Evolutionary conservation across 2,329 filamentous ascomycete genomes (phyloP).

Genomic region (Fusarium sp.): DNA sequence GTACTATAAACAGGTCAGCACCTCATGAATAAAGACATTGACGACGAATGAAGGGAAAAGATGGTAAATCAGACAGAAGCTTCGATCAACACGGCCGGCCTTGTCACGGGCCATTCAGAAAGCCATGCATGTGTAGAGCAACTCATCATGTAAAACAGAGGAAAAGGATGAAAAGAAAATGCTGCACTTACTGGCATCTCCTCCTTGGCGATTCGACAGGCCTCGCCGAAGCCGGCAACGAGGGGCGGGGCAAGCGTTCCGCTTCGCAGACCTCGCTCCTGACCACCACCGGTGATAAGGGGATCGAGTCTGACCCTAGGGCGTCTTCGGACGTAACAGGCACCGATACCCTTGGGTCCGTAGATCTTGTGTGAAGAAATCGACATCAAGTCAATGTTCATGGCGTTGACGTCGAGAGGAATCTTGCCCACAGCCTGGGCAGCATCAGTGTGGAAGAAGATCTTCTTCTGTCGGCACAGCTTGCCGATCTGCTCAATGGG

Average conservation of each 20-base stretch:
- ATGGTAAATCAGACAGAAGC: slow-evolving; percentile 72
- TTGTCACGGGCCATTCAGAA: slow-evolving; percentile 79
- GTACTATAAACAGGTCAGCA: slow-evolving; percentile 70
- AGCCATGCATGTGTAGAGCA: slow-evolving; percentile 88
- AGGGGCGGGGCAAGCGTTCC: slow-evolving; percentile 91
- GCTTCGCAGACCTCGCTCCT: slow-evolving; percentile 93
- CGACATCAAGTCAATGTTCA: slow-evolving; percentile 99
- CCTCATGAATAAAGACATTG: slow-evolving; percentile 19
- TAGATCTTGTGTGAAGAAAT: slow-evolving; percentile 99
- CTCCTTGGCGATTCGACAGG: slow-evolving; percentile 88
- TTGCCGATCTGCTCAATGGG: slow-evolving; percentile 93
- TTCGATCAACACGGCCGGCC: slow-evolving; percentile 68
- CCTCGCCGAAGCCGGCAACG: slow-evolving; percentile 93
- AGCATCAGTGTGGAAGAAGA: slow-evolving; percentile 98
- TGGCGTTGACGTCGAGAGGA: slow-evolving; percentile 92
- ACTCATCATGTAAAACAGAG: slow-evolving; percentile 73
- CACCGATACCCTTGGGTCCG: slow-evolving; percentile 95
- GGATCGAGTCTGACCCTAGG: slow-evolving; percentile 95
- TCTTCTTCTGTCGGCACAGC: slow-evolving; percentile 88
- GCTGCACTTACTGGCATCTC: slow-evolving; percentile 83
- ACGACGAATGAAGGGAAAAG: slow-evolving; percentile 1
- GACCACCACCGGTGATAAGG: slow-evolving; percentile 94
- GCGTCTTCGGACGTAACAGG: slow-evolving; percentile 92
- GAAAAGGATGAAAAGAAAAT: slow-evolving; percentile 33
- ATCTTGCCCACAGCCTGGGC: slow-evolving; percentile 99